Conservation (phyloP, 345 rosid species). For the Barbarea vulgaris region DNA sequence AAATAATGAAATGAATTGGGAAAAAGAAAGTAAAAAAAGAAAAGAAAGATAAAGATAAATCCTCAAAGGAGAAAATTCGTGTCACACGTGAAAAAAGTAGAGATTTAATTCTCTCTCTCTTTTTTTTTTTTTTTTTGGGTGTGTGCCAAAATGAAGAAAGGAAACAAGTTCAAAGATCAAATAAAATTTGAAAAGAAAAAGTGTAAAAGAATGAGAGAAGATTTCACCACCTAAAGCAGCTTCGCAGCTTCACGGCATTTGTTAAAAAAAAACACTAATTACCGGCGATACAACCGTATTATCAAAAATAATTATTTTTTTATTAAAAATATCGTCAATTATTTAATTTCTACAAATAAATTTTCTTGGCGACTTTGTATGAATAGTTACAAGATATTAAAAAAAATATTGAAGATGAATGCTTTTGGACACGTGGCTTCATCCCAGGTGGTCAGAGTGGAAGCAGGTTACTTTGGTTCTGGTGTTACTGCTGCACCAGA, state of each 20-base stretch:
- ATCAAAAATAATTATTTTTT: not conserved
- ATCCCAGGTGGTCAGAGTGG: conserved; percentile 39
- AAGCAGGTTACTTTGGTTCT: conserved; percentile 34
- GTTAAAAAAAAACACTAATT: not conserved
- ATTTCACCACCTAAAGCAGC: conserved; percentile 40
- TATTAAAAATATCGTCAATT: not conserved
- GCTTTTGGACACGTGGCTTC: conserved; percentile 23
- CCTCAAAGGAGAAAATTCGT: conserved; percentile 36
- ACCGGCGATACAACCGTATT: not conserved
- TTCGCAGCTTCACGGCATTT: conserved; percentile 28
- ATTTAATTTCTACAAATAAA: not conserved
- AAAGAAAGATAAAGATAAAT: conserved; percentile 27
- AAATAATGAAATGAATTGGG: conserved; percentile 34
- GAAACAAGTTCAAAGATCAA: conserved; percentile 27
- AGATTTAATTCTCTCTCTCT: conserved; percentile 4
- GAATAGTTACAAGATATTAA: not conserved
- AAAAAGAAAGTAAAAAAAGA: not conserved
- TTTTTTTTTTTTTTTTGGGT: no score
- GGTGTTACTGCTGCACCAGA: conserved; percentile 25
- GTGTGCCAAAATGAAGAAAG: conserved; percentile 19
- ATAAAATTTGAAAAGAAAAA: conserved; percentile 27
- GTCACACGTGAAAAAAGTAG: conserved; percentile 56
- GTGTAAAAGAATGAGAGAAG: conserved; percentile 31
- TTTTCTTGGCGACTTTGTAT: not conserved
- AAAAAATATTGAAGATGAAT: conserved; percentile 1